These are phyloP conservation scores for Brassica rapa DNA, from an alignment of 345 rosid genomes.

Conservation along the genomic window DNA sequence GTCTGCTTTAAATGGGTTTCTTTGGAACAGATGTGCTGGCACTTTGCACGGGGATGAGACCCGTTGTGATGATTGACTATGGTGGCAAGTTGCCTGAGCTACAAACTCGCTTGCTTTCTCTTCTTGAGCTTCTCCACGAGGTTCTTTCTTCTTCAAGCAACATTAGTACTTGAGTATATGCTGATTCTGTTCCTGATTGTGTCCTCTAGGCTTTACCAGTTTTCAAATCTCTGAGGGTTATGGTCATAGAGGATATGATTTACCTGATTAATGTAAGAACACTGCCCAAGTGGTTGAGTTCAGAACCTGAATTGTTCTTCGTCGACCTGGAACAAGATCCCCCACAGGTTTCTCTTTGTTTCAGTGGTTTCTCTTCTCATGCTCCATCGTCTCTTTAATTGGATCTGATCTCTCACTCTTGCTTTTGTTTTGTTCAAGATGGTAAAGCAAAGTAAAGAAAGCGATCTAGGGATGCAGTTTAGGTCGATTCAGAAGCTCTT, in stretches of 20 bases:
- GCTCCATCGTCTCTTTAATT: background rate
- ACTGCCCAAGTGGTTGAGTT: constrained; percentile 55
- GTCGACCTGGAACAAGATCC: constrained; percentile 89
- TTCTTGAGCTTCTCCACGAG: constrained; percentile 65
- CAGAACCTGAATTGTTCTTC: constrained; percentile 52
- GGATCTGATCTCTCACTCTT: constrained; percentile 10
- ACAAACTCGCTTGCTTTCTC: constrained; percentile 61
- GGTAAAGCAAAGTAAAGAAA: constrained; percentile 51
- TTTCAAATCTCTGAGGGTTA: constrained; percentile 64
- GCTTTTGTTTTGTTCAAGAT: constrained; percentile 51
- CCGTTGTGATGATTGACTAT: constrained; percentile 90
- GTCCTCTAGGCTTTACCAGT: constrained; percentile 50
- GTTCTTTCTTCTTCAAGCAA: constrained; percentile 25
- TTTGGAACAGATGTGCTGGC: constrained; percentile 68
- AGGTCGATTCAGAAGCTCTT: constrained; percentile 59
- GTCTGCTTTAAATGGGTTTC: constrained; percentile 2
- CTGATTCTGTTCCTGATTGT: constrained; percentile 1
- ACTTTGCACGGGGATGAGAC: constrained; percentile 76
- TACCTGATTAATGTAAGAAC: constrained; percentile 65
- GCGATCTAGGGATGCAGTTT: constrained; percentile 52
- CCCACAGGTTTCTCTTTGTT: constrained; percentile 60
- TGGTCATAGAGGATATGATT: constrained; percentile 90
- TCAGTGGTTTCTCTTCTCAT: constrained; percentile 1
- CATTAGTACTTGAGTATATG: background rate
- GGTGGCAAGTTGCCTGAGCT: constrained; percentile 95